These are phyloP conservation scores for Yamadazyma tumulicola DNA, from an alignment of 805 yeast species.

Conservation along the genomic window DNA sequence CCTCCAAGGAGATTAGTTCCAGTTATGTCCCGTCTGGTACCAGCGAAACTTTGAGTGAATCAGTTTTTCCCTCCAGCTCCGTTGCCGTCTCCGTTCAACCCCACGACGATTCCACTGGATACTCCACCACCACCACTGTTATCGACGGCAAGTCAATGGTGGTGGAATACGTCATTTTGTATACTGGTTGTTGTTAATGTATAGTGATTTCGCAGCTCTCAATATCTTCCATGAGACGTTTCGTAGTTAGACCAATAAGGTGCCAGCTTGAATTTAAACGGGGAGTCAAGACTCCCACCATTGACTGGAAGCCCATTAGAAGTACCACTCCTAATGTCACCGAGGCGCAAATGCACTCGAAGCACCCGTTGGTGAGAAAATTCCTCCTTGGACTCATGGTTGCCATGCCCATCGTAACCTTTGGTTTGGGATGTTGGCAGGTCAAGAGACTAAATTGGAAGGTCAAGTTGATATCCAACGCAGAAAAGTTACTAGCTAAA, in stretches of 20 bases:
- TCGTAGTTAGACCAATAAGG: conserved; percentile 2
- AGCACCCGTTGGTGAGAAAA: conserved; percentile 33
- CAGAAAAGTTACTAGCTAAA: conserved; percentile 77
- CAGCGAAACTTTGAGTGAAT: too few species aligned
- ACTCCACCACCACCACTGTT: conserved; percentile 19
- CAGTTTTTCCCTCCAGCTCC: not conserved
- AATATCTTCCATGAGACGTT: conserved; percentile 2
- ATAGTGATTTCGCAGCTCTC: not conserved
- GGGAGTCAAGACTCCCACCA: conserved; percentile 56
- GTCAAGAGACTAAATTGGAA: conserved; percentile 84
- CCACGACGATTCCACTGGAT: conserved; percentile 16
- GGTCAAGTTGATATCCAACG: conserved; percentile 69
- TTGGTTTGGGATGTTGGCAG: conserved; percentile 93
- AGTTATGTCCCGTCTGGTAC: not conserved
- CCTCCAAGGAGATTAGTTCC: not conserved
- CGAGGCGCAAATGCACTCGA: conserved; percentile 36
- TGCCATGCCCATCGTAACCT: conserved; percentile 84
- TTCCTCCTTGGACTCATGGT: conserved; percentile 44
- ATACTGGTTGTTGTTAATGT: conserved; percentile 17
- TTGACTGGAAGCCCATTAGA: conserved; percentile 82
- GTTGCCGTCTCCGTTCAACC: conserved; percentile 4
- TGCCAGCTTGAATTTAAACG: conserved; percentile 13
- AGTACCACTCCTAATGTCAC: conserved; percentile 38
- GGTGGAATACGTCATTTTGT: conserved; percentile 21
- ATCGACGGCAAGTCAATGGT: conserved; percentile 21